Conservation (phyloP, 108 stramenopile species). For the Skeletonema grethae region DNA sequence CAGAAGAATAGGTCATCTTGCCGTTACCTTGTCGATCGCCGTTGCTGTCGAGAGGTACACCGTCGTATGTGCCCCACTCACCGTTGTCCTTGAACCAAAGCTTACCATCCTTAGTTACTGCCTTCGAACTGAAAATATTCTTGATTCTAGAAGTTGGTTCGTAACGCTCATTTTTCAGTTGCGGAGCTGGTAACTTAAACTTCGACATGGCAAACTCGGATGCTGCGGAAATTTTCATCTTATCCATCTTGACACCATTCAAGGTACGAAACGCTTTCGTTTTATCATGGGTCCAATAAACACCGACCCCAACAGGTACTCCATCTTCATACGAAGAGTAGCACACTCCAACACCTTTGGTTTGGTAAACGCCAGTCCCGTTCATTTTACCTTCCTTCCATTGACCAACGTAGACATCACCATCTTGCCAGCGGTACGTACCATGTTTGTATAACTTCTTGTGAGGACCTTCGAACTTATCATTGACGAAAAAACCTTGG, state of each 20-base stretch:
- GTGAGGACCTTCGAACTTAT: slow-evolving; percentile 4
- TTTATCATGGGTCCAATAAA: neutral
- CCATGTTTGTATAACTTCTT: neutral
- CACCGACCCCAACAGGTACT: neutral
- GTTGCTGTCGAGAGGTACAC: slow-evolving; percentile 16
- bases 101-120: slow-evolving; percentile 4
- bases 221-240: neutral
- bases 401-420: neutral
- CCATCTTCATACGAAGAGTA: slow-evolving; percentile 10
- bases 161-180: neutral
- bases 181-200: neutral
- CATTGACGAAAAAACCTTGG: neutral
- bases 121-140: neutral
- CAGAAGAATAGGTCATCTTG: slow-evolving; percentile 39
- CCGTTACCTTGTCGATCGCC: slow-evolving; percentile 38
- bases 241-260: slow-evolving; percentile 10
- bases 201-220: neutral
- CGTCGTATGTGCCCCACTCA: slow-evolving; percentile 24
- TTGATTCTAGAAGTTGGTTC: neutral
- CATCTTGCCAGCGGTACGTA: slow-evolving; percentile 4
- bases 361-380: slow-evolving; percentile 1
- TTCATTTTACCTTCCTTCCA: slow-evolving; percentile 6
- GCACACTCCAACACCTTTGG: neutral
- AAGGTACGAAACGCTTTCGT: slow-evolving; percentile 5
- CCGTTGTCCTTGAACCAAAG: slow-evolving; percentile 13